Base-by-base conservation (phyloP, 441 rosid species). In the Pelargonium myrrhifolium region DNA sequence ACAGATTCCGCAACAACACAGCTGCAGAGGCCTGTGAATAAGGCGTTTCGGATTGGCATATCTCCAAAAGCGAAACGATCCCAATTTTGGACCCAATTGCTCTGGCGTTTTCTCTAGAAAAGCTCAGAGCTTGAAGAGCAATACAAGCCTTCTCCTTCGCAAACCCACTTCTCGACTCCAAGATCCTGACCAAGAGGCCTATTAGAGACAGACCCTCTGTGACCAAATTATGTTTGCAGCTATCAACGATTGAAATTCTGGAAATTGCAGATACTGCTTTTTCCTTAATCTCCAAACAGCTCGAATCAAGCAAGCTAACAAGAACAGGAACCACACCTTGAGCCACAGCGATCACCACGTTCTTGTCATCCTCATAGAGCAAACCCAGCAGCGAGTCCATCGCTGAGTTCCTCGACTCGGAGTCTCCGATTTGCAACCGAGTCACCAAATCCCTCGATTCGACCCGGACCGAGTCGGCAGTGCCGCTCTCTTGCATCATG, bases 241-340 rank as follows among this genome's bases (percentile, higher is more conserved):
- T 87, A 63, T 93, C 96, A 55, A 91, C 86, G 75, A 65, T 76
- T 4, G 95, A 86, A 8, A 91, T 83, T 74, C 88, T 82, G 10
- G 98, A 77, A 63, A 93, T 84, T 3, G 87, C 90, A 0, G 90
- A 80, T 0, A 93, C 92, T 0, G 82, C 72, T 78, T 87, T 91
- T 74, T 93, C 98, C 66, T 87, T 91, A 82, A 88, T 81, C 51
- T 78, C 88, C 40, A 72, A 18, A 14, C 83, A 85, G 65, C 81
- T 74, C 14, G 87, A 87, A 75, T 93, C 99, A 14, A 93, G 83
- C 24, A 89, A 81, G 18, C 86, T 76, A 43, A 84, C 84, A 4
- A 93, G 82, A 62, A 91, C 89, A 1, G 95, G 97, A 62, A 93
- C 90, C 60, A 91, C 78, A 9, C 98, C 98, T 65, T 89, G 97